phyloP scores from a whole-genome alignment of 208 protist species.

The Strigomonas oncopelti region DNA sequence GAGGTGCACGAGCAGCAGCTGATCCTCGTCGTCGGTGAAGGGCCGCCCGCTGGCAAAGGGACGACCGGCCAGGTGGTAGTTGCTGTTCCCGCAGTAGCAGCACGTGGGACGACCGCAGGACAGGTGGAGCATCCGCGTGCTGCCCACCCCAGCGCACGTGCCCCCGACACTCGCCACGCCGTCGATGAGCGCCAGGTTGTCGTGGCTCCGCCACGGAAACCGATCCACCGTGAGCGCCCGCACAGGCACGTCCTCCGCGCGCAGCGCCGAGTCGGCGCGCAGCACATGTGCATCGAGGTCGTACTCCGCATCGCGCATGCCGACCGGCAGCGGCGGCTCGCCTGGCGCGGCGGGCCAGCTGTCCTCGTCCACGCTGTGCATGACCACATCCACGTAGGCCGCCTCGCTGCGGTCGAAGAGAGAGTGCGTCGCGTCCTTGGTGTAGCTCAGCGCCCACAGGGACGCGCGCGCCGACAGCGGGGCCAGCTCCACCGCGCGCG shows the following conservation, averaged over 20 bases:
- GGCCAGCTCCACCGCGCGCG: constrained; percentile 38
- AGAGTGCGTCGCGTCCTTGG: constrained; percentile 17
- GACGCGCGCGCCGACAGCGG: constrained; percentile 41
- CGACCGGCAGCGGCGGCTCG: constrained; percentile 13
- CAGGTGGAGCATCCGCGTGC: constrained; percentile 34
- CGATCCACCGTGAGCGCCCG: constrained; percentile 27
- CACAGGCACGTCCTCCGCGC: constrained; percentile 20
- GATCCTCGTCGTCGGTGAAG: constrained; percentile 66
- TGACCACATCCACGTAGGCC: constrained; percentile 43
- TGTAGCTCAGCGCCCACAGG: constrained; percentile 60
- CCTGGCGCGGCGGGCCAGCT: constrained; percentile 30
- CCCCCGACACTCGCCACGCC: constrained; percentile 69
- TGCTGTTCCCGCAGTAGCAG: constrained; percentile 53
- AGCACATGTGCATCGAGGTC: constrained; percentile 17
- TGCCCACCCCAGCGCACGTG: constrained; percentile 62
- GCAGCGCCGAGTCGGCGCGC: constrained; percentile 2
- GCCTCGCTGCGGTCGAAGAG: constrained; percentile 56
- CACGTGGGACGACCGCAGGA: constrained; percentile 18
- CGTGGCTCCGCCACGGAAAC: constrained; percentile 61
- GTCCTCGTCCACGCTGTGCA: constrained; percentile 36
- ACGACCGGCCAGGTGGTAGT: constrained; percentile 46
- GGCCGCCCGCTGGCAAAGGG: constrained; percentile 31
- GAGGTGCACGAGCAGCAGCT: constrained; percentile 59
- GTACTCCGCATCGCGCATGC: constrained; percentile 19
- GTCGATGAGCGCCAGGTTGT: constrained; percentile 77